Conservation (phyloP, 257 asterid genomes). For the Dorcoceras hygrometricum region DNA sequence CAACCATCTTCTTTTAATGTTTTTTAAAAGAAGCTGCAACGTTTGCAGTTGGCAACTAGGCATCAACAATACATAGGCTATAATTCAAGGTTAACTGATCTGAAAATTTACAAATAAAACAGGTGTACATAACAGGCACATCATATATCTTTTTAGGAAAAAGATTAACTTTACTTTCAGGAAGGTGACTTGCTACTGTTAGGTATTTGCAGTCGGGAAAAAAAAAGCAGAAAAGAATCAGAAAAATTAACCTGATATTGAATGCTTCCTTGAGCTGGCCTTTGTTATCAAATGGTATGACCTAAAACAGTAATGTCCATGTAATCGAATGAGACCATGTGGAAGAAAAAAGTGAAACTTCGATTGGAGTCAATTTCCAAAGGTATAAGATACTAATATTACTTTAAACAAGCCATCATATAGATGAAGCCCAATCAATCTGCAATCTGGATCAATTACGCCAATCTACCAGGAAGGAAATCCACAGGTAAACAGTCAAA, state of each 20-base stretch:
- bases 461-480: conserved; percentile 57
- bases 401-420: conserved; percentile 92
- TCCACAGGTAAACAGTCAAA: conserved; percentile 1
- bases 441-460: conserved; percentile 86
- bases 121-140: neutral
- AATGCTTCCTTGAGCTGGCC: conserved; percentile 93
- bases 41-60: neutral
- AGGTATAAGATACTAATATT: conserved; percentile 9
- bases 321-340: neutral
- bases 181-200: conserved; percentile 1
- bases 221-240: neutral
- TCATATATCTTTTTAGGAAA: neutral
- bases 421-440: conserved; percentile 85
- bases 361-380: conserved; percentile 8
- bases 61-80: conserved; percentile 6
- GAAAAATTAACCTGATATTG: conserved; percentile 65
- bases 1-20: neutral
- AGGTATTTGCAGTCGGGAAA: conserved; percentile 6
- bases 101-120: neutral
- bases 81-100: neutral
- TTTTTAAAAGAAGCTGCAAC: neutral
- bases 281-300: conserved; percentile 87
- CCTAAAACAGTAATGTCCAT: conserved; percentile 39
- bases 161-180: conserved; percentile 2
- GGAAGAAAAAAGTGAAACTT: neutral